Conservation (phyloP, 2,329 filamentous ascomycete genomes). For the Lizonia empirigonia region DNA sequence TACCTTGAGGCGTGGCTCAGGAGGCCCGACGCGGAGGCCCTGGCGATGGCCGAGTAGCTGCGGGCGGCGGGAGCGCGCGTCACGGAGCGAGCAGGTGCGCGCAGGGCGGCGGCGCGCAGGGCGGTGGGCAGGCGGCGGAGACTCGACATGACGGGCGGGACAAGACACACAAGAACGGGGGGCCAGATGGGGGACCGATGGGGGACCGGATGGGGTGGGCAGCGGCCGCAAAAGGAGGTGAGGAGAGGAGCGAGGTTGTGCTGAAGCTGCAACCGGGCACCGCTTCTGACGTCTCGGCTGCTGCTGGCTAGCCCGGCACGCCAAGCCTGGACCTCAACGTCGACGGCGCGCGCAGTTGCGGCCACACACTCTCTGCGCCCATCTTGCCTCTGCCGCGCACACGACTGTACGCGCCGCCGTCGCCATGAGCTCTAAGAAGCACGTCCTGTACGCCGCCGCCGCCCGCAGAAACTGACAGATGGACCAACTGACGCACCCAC, state of each 20-base stretch:
- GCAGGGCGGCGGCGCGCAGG: conserved; percentile 41
- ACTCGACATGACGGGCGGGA: conserved; percentile 40
- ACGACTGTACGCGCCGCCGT: conserved; percentile 20
- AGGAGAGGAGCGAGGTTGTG: conserved; percentile 14
- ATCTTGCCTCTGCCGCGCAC: conserved; percentile 18
- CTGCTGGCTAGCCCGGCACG: conserved; percentile 26
- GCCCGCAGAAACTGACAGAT: conserved; percentile 31
- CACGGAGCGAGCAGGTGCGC: conserved; percentile 36
- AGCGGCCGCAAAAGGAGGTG: conserved; percentile 15
- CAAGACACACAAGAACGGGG: conserved; percentile 14
- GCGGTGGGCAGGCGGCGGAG: conserved; percentile 43
- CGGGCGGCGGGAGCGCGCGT: conserved; percentile 31
- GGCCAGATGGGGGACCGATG: conserved; percentile 13
- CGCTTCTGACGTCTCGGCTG: conserved; percentile 36
- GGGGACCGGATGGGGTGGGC: conserved; percentile 12
- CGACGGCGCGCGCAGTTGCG: conserved; percentile 33
- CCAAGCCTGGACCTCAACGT: conserved; percentile 35
- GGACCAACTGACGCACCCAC: conserved; percentile 34
- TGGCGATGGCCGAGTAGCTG: conserved; percentile 44
- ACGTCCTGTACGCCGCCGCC: conserved; percentile 42
- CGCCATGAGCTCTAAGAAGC: conserved; percentile 50
- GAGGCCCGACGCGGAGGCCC: conserved; percentile 42
- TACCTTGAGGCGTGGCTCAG: conserved; percentile 40
- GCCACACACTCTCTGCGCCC: conserved; percentile 25
- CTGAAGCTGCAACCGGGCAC: conserved; percentile 27